Evolutionary conservation across 176 grass and related monocot species (phyloP), one percentile per base, ranked within the genome.

Genomic region (Lolium multiflorum): DNA sequence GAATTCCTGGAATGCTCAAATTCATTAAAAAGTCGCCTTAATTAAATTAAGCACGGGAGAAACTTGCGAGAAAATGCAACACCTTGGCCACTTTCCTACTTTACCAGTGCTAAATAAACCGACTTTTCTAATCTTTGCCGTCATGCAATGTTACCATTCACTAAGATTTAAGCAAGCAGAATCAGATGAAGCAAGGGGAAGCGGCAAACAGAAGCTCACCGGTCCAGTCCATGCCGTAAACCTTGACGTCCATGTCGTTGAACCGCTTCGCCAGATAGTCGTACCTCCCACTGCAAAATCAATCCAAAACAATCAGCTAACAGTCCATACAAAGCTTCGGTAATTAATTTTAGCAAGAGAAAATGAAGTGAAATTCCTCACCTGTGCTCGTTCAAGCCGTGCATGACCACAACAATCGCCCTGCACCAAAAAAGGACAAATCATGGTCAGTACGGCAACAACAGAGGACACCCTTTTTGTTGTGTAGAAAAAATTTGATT

Each of bases 301-400:
- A 76, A 85, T 55, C 51, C 39, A 91, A 80, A 35, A 35, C 31
- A 16, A 69, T 76, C 44, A 55, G 66, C 54, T 67, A 81, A 17
- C 82, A 76, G 43, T n/a, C n/a, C n/a, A n/a, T n/a, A n/a, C n/a
- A n/a, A n/a, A n/a, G n/a, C n/a, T n/a, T n/a, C n/a, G n/a, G n/a
- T n/a, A n/a, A n/a, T n/a, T n/a, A n/a, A n/a, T n/a, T n/a, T n/a
- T n/a, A n/a, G n/a, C n/a, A n/a, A n/a, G n/a, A n/a, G n/a, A n/a
- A n/a, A n/a, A n/a, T n/a, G n/a, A n/a, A n/a, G n/a, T n/a, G n/a
- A n/a, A n/a, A n/a, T n/a, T n/a, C n/a, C n/a, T n/a, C 88, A 95
- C 95, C 96, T 95, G 85, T 98, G 96, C 83, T 98, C 96, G 78
- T 98, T 98, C 84, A 98, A 68, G 22, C 93, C 96, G 81, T 98